These are phyloP conservation scores for Pichia sp. DNA, from an alignment of 1,139 yeast species.

Conservation along the genomic window DNA sequence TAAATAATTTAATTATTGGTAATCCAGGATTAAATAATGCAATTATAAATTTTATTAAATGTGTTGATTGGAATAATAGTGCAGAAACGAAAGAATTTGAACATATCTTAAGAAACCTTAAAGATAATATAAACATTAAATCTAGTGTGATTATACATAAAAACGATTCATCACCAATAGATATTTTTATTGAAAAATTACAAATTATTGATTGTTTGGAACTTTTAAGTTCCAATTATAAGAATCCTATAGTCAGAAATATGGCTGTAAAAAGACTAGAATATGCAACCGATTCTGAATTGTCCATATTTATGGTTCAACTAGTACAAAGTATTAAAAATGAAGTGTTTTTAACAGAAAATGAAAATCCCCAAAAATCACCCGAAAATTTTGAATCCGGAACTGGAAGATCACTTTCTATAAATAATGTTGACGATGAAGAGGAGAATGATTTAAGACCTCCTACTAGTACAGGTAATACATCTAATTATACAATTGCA, in stretches of 20 bases:
- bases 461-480: constrained; percentile 5
- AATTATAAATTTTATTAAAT: constrained; percentile 71
- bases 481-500: constrained; percentile 19
- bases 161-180: constrained; percentile 3
- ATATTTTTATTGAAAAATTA: constrained; percentile 26
- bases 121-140: constrained; percentile 12
- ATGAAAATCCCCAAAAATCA: not conserved
- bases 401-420: constrained; percentile 9
- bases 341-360: constrained; percentile 34
- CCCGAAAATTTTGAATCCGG: constrained; percentile 10
- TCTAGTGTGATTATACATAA: not conserved
- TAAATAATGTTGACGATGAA: constrained; percentile 18
- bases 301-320: constrained; percentile 77
- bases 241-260: constrained; percentile 53
- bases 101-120: constrained; percentile 32
- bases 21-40: constrained; percentile 29
- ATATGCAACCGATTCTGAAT: constrained; percentile 72
- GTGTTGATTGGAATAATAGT: constrained; percentile 85
- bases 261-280: constrained; percentile 84
- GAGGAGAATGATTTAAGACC: constrained; percentile 17
- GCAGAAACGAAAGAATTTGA: constrained; percentile 75
- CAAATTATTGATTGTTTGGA: constrained; percentile 94
- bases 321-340: constrained; percentile 89
- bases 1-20: constrained; percentile 45
- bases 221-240: constrained; percentile 67